phyloP scores from a whole-genome alignment of 1,284 basidiomycete genomes.

The Retiboletus fuscus region DNA sequence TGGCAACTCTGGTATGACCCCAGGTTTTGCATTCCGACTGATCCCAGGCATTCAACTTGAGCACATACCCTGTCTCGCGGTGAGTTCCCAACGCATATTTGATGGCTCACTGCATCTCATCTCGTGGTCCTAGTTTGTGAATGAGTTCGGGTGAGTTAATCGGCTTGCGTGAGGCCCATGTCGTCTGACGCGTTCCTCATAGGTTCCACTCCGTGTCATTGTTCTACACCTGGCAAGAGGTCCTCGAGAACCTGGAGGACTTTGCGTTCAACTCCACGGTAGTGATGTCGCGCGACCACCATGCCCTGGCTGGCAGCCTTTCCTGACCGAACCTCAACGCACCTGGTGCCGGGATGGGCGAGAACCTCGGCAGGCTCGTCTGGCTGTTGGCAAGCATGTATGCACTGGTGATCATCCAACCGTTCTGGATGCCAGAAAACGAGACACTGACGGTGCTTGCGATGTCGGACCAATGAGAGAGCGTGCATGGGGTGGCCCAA shows the following conservation, averaged over 20 bases:
- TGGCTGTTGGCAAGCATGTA: conserved; percentile 62
- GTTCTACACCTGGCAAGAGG: conserved; percentile 58
- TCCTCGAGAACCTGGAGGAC: conserved; percentile 62
- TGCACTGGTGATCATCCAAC: conserved; percentile 62
- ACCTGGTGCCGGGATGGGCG: conserved; percentile 59
- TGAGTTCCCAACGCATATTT: conserved; percentile 32
- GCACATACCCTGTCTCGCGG: conserved; percentile 66
- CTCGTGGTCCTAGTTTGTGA: no score
- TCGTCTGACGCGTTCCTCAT: not conserved
- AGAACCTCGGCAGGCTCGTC: no score
- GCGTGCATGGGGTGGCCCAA: conserved; percentile 60
- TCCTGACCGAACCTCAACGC: conserved; percentile 71
- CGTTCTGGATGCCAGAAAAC: conserved; percentile 61
- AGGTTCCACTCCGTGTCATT: conserved; percentile 69
- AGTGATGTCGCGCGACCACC: no score
- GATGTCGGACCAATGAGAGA: conserved; percentile 64
- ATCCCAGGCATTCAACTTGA: conserved; percentile 40
- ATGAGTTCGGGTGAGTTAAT: no score
- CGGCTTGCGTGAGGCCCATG: no score
- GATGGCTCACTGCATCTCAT: conserved; percentile 1
- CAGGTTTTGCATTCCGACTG: no score
- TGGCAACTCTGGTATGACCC: no score
- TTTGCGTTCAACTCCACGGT: conserved; percentile 44
- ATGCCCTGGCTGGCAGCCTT: conserved; percentile 52
- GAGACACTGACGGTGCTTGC: conserved; percentile 50